phyloP scores from a whole-genome alignment of 495 filamentous ascomycete genomes.

The Podospora didyma region DNA sequence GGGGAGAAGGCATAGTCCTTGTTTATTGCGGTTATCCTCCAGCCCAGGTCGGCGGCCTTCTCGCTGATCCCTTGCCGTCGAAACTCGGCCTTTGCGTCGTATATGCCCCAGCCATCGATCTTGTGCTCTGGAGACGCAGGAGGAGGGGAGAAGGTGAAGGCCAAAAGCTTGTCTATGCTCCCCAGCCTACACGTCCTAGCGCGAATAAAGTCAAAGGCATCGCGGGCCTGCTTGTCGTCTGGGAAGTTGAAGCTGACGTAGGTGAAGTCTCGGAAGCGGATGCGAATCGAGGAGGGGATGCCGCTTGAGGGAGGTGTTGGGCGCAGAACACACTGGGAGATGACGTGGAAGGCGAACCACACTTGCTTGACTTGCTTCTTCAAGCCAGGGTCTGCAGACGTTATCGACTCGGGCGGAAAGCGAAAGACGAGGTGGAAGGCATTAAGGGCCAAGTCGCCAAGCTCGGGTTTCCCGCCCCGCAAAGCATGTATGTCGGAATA shows the following conservation, averaged over 20 bases:
- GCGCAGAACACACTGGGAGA: conserved; percentile 67
- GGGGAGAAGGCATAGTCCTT: conserved; percentile 81
- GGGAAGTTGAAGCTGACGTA: conserved; percentile 88
- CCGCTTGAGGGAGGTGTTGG: conserved; percentile 67
- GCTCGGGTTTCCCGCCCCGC: conserved; percentile 35
- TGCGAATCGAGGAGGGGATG: conserved; percentile 74
- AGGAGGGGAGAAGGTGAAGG: conserved; percentile 77
- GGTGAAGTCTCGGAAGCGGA: conserved; percentile 88
- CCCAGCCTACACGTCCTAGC: conserved; percentile 77
- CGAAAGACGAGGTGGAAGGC: conserved; percentile 38
- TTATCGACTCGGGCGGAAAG: conserved; percentile 27
- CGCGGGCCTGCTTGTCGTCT: conserved; percentile 67
- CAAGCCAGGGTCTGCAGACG: conserved; percentile 21
- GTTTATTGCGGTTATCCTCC: conserved; percentile 92
- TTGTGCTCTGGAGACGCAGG: conserved; percentile 59
- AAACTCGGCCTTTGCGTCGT: conserved; percentile 79
- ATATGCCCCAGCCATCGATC: conserved; percentile 82
- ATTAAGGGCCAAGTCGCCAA: conserved; percentile 42
- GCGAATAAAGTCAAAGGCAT: conserved; percentile 87
- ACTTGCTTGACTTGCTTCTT: conserved; percentile 60
- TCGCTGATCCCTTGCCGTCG: conserved; percentile 73
- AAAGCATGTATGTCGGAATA: conserved; percentile 42
- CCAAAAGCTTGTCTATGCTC: conserved; percentile 84
- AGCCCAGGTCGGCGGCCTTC: conserved; percentile 70
- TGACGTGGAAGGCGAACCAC: conserved; percentile 93